Conservation (phyloP, 176 grass and related monocot species). For the Cenchrus americanus region DNA sequence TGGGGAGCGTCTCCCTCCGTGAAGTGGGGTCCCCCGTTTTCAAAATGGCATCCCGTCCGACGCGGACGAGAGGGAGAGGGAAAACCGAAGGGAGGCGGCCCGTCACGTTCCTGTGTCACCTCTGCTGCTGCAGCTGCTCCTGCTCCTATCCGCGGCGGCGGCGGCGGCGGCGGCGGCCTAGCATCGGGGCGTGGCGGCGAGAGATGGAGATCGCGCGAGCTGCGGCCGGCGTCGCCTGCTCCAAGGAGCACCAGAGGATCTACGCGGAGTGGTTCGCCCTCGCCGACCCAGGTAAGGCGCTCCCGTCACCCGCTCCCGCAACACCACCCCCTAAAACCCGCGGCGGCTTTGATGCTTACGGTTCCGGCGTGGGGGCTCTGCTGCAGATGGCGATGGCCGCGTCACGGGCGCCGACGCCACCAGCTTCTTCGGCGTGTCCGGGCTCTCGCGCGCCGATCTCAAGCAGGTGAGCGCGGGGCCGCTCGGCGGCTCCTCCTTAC, state of each 20-base stretch:
- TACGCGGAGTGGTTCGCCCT: slow-evolving; percentile 82
- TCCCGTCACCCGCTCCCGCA: neutral
- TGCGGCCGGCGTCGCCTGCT: slow-evolving; percentile 43
- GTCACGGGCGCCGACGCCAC: slow-evolving; percentile 76
- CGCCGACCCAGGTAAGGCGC: slow-evolving; percentile 67
- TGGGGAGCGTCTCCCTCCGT: slow-evolving; percentile 25
- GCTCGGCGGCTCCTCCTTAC: neutral
- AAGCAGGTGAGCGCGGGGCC: slow-evolving; percentile 66
- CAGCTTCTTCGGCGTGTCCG: slow-evolving; percentile 86
- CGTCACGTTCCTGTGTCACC: slow-evolving; percentile 21
- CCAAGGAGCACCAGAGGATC: slow-evolving; percentile 77
- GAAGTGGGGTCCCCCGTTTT: slow-evolving; percentile 39
- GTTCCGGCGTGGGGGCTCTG: neutral
- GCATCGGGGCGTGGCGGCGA: neutral
- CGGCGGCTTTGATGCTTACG: neutral
- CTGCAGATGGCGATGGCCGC: slow-evolving; percentile 72
- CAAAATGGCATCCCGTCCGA: slow-evolving; percentile 42
- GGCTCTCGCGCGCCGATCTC: slow-evolving; percentile 72
- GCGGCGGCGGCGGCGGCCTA: slow-evolving; percentile 11
- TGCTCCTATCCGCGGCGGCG: slow-evolving; percentile 1
- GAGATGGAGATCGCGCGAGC: slow-evolving; percentile 69
- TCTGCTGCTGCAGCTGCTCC: slow-evolving; percentile 12
- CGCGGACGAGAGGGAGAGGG: slow-evolving; percentile 24
- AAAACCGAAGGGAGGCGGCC: neutral
- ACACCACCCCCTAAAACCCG: neutral